phyloP scores from a whole-genome alignment of 75 land plant species.

The Isoetes taiwanensis region DNA sequence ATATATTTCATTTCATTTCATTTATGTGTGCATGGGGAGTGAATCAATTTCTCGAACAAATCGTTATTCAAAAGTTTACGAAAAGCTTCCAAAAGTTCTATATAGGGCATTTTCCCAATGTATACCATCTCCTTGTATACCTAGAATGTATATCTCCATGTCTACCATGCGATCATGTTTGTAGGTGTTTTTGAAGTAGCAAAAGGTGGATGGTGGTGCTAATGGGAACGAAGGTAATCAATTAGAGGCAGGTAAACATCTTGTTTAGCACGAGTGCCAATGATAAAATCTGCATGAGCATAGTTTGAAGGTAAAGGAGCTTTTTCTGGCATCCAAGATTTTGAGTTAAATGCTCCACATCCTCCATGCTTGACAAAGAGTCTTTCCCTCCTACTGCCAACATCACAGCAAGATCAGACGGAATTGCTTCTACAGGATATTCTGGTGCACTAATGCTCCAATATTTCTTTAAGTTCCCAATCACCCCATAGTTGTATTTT shows the following conservation, averaged over 20 bases:
- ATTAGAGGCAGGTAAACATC: conserved; percentile 41
- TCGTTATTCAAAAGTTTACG: no score
- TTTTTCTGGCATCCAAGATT: conserved; percentile 12
- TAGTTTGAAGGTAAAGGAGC: conserved; percentile 35
- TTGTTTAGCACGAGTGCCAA: conserved; percentile 32
- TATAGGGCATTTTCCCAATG: no score
- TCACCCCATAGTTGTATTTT: conserved; percentile 40
- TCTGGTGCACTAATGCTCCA: conserved; percentile 33
- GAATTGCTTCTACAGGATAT: conserved; percentile 54
- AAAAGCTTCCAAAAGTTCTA: no score
- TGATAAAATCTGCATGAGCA: conserved; percentile 63
- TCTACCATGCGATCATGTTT: no score
- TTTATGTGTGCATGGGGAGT: no score
- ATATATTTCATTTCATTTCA: no score
- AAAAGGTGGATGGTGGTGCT: no score
- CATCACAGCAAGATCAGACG: conserved; percentile 41
- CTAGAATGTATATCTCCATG: no score
- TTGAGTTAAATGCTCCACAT: conserved; percentile 31
- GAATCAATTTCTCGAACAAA: no score
- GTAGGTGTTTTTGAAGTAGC: no score
- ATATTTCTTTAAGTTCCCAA: conserved; percentile 41
- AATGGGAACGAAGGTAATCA: no score
- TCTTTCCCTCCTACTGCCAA: conserved; percentile 71
- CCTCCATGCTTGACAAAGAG: conserved; percentile 40
- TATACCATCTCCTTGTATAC: no score